Conservation (phyloP, 495 filamentous ascomycete genomes). For the Trichodelitschia bisporula region DNA sequence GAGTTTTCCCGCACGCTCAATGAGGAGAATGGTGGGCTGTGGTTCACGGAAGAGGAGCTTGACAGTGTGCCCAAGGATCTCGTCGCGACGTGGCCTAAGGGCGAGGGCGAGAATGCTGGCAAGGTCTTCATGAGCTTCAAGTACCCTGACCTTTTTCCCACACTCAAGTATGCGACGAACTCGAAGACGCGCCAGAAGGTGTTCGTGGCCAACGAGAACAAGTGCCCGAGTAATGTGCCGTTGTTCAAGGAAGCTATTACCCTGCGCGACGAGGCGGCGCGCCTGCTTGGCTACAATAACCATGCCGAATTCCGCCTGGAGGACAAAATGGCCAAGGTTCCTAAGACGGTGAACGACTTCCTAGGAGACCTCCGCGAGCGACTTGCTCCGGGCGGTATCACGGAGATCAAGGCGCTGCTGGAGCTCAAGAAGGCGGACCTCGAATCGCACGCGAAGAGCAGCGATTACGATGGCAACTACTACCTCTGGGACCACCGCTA, state of each 20-base stretch:
- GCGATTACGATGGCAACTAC: slow-evolving; percentile 44
- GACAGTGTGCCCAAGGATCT: slow-evolving; percentile 41
- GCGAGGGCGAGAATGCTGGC: slow-evolving; percentile 26
- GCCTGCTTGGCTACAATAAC: slow-evolving; percentile 74
- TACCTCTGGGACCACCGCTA: slow-evolving; percentile 79
- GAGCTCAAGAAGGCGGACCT: slow-evolving; percentile 63
- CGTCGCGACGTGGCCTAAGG: slow-evolving; percentile 18
- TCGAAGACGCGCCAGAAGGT: slow-evolving; percentile 29
- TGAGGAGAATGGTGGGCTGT: slow-evolving; percentile 41
- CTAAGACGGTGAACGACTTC: slow-evolving; percentile 66
- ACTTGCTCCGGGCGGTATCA: slow-evolving; percentile 48
- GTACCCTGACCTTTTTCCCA: slow-evolving; percentile 43
- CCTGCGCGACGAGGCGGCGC: slow-evolving; percentile 77
- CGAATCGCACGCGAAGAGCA: slow-evolving; percentile 23
- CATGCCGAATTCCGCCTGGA: slow-evolving; percentile 83
- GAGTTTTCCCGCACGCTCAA: slow-evolving; percentile 46
- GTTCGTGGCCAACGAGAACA: slow-evolving; percentile 44
- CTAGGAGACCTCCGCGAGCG: slow-evolving; percentile 53
- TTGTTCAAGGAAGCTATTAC: slow-evolving; percentile 74
- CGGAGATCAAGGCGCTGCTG: slow-evolving; percentile 48
- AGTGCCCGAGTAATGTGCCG: slow-evolving; percentile 64
- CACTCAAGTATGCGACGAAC: slow-evolving; percentile 34
- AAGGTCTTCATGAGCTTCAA: slow-evolving; percentile 44
- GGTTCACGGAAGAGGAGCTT: slow-evolving; percentile 36
- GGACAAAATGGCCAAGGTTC: slow-evolving; percentile 92